Evolutionary conservation across 352 stramenopile genomes (phyloP).

Genomic region (Aphanomyces euteiches): DNA sequence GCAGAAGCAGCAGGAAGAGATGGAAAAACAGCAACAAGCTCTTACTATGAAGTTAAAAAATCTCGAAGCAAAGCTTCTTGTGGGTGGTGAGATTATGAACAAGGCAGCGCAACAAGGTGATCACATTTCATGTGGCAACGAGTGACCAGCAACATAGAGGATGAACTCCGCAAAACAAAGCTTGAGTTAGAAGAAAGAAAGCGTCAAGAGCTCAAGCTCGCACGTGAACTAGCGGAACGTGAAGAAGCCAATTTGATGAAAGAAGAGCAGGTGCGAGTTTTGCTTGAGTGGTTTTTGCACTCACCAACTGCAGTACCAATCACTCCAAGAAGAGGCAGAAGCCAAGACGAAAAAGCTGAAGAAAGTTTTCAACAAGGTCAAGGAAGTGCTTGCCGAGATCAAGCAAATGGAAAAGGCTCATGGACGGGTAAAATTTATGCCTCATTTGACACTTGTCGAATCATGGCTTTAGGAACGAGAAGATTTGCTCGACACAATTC

Average conservation of each 20-base stretch:
- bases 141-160: constrained; percentile 50
- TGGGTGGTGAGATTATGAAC: constrained; percentile 92
- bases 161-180: constrained; percentile 89
- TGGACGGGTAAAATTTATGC: constrained; percentile 32
- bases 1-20: constrained; percentile 60
- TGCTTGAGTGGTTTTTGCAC: constrained; percentile 11
- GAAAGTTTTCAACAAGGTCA: constrained; percentile 90
- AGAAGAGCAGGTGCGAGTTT: constrained; percentile 65
- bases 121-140: not conserved
- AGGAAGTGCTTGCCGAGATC: constrained; percentile 88
- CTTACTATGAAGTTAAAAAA: constrained; percentile 85
- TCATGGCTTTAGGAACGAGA: constrained; percentile 75
- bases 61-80: constrained; percentile 88
- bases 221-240: constrained; percentile 88
- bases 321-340: constrained; percentile 90
- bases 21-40: constrained; percentile 68
- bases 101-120: constrained; percentile 89
- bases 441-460: not conserved
- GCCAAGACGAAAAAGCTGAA: constrained; percentile 96
- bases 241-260: constrained; percentile 92
- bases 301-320: constrained; percentile 49
- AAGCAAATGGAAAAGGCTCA: constrained; percentile 94
- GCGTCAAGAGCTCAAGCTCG: constrained; percentile 78
- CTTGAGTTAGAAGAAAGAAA: constrained; percentile 91
- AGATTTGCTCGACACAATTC: constrained; percentile 93